phyloP scores from a whole-genome alignment of 176 grass and related monocot species.

The Aegilops longissima region DNA sequence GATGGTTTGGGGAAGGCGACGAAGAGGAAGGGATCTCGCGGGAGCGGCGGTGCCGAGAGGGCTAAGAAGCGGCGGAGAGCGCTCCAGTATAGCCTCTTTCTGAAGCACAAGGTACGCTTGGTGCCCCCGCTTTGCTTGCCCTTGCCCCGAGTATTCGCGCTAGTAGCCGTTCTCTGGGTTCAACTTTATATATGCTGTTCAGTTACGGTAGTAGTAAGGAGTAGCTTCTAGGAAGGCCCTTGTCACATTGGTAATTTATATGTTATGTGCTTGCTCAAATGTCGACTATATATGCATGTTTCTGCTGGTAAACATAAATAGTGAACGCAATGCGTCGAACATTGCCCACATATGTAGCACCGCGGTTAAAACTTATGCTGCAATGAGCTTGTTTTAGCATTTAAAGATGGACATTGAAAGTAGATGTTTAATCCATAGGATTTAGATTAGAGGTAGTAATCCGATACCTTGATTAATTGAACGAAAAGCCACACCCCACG shows the following conservation, averaged over 20 bases:
- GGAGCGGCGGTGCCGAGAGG: neutral
- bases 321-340: neutral
- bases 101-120: slow-evolving; percentile 39
- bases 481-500: too few species aligned
- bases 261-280: neutral
- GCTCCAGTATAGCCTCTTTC: slow-evolving; percentile 20
- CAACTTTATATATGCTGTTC: slow-evolving; percentile 7
- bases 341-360: neutral
- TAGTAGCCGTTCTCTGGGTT: neutral
- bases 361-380: neutral
- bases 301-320: neutral
- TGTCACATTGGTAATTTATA: neutral
- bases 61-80: slow-evolving; percentile 23
- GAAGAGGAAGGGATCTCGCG: slow-evolving; percentile 34
- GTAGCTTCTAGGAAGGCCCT: neutral
- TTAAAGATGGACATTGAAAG: neutral
- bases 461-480: too few species aligned
- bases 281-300: neutral
- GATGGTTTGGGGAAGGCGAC: neutral
- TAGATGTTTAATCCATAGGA: neutral
- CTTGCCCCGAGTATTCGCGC: neutral
- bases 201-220: neutral
- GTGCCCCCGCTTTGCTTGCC: neutral
- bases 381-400: neutral
- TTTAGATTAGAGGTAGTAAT: too few species aligned